Base-by-base conservation (phyloP, 2,329 filamentous ascomycete genomes). In the Penicillium sp. region DNA sequence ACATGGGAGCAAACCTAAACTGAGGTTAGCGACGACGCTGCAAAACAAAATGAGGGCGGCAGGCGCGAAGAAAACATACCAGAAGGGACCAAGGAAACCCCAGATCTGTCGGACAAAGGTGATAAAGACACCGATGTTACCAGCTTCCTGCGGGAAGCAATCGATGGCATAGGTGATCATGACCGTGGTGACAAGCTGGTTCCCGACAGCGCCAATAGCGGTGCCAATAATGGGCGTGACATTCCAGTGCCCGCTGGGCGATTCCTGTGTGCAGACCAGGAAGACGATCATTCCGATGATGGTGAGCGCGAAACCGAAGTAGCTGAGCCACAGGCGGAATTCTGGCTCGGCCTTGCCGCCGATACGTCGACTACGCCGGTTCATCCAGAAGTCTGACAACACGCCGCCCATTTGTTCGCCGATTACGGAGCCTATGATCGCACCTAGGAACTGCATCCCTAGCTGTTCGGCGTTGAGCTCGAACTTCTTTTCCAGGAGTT, bases 121-220 rank as follows among this genome's bases (percentile, higher is more conserved):
- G 60, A 83, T 73, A 53, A 81, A 82, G 0, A 82, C 80, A 15
- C 80, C 80, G n/a, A 83, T 72, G 45, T 74, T 76, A 2, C 74
- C 76, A 1, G 78, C 72, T 48, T 82, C 75, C 33, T 77, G 69
- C 0, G 71, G 73, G 57, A 79, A 77, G 57, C 77, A 80, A 58
- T 83, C 80, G 3, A 84, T 74, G 0, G 79, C 75, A 60, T 67
- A 84, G 0, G 81, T 84, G 47, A 82, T 76, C 51, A 82, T 63
- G 1, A 83, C 76, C 0, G 81, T 83, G 2, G 81, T 83, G 22
- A 83, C 73, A 28, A 84, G 75, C 62, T 83, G 81, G 55, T 82
- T 83, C 1, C 81, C 81, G 4, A 71, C 75, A 0, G 74, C 75
- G 0, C 70, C 71, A 50, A 79, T 74, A 4, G 71, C 79, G 9